Evolutionary conservation across 2,329 filamentous ascomycete species (phyloP).

Genomic region (Aspergillus neoniger): DNA sequence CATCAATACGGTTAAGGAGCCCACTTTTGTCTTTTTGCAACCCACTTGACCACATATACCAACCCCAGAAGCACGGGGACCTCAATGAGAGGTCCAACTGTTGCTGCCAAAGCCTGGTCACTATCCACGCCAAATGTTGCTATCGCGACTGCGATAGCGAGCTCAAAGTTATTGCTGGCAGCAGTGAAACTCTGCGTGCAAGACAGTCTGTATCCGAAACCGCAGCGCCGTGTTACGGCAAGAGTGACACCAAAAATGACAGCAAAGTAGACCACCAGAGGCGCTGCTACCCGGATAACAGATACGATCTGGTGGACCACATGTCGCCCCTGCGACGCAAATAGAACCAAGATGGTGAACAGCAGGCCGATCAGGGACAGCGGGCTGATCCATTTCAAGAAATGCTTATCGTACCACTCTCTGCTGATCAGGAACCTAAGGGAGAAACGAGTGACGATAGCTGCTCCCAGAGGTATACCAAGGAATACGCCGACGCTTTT

Average conservation of each 20-base stretch:
- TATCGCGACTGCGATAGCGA: conserved; percentile 85
- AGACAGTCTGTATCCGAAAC: conserved; percentile 70
- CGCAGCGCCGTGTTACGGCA: conserved; percentile 61
- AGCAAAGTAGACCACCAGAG: conserved; percentile 78
- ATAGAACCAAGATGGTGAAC: conserved; percentile 84
- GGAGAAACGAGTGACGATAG: conserved; percentile 70
- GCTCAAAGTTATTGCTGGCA: conserved; percentile 89
- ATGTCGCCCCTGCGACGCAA: conserved; percentile 75
- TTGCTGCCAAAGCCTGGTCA: conserved; percentile 77
- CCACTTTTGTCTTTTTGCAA: conserved; percentile 32
- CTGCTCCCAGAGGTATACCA: conserved; percentile 78
- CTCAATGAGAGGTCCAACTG: conserved; percentile 82
- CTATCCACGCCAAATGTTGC: conserved; percentile 76
- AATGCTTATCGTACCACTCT: conserved; percentile 66
- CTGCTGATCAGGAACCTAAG: conserved; percentile 59
- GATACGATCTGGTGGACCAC: conserved; percentile 82
- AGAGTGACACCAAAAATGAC: conserved; percentile 73
- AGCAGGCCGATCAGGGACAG: conserved; percentile 80
- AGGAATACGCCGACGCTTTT: conserved; percentile 82
- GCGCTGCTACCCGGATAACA: conserved; percentile 77
- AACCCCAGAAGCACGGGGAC: conserved; percentile 77
- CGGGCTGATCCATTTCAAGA: conserved; percentile 70
- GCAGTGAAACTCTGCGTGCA: conserved; percentile 85
- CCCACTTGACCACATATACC: conserved; percentile 67
- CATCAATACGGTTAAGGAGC: conserved; percentile 6